Conservation (phyloP, 176 grass and related monocot genomes). For the Dactylis glomerata region DNA sequence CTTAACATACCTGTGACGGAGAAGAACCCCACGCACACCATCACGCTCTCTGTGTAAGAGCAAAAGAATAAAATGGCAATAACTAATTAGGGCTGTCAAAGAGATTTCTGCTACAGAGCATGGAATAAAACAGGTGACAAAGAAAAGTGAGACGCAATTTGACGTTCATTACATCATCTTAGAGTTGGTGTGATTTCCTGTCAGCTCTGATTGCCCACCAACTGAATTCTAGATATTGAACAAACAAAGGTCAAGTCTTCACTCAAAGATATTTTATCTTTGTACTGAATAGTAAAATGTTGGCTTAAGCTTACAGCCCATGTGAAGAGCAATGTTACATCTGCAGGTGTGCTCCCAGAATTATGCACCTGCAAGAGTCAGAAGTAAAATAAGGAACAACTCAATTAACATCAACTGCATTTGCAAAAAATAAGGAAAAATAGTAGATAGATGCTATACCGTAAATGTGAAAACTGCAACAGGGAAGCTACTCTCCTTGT, state of each 20-base stretch:
- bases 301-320: slow-evolving; percentile 78
- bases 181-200: slow-evolving; percentile 76
- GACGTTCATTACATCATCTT: slow-evolving; percentile 61
- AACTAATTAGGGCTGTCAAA: neutral
- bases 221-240: slow-evolving; percentile 70
- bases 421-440: neutral
- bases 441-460: slow-evolving; percentile 26
- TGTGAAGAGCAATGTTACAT: slow-evolving; percentile 86
- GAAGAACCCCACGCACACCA: slow-evolving; percentile 71
- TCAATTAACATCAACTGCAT: neutral
- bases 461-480: slow-evolving; percentile 78
- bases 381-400: neutral
- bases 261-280: neutral
- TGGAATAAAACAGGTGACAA: neutral
- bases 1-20: slow-evolving; percentile 64
- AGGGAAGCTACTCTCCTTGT: slow-evolving; percentile 83
- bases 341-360: slow-evolving; percentile 63
- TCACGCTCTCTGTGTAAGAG: slow-evolving; percentile 42
- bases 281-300: neutral
- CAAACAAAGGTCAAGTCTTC: neutral
- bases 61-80: neutral
- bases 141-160: neutral
- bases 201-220: slow-evolving; percentile 74
- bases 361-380: slow-evolving; percentile 52
- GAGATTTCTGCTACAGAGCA: neutral